phyloP scores from a whole-genome alignment of 257 asterid species.

The Solanum phureja region DNA sequence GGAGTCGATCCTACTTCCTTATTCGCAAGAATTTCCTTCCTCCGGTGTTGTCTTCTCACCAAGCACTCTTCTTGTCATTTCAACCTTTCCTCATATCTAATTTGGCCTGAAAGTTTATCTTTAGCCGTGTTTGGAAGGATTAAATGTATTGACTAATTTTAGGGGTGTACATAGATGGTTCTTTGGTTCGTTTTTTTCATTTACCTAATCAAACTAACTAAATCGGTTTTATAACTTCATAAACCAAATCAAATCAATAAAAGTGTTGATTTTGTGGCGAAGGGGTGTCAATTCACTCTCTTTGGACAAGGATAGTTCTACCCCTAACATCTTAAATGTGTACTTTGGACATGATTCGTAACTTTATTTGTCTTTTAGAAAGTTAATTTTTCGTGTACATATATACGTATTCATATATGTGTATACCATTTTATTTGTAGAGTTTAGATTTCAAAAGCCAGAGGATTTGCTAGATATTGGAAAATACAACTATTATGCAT shows the following conservation, averaged over 20 bases:
- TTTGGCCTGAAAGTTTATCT: background rate
- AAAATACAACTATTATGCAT: background rate
- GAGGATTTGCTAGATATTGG: background rate
- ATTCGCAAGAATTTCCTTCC: background rate
- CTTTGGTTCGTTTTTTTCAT: background rate
- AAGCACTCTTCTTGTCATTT: background rate
- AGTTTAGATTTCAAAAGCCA: background rate
- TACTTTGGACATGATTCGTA: background rate
- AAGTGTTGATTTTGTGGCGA: background rate
- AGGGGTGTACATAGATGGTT: background rate
- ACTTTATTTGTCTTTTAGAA: background rate
- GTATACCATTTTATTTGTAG: background rate
- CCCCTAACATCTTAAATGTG: background rate
- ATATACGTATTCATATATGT: background rate
- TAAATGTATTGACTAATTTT: accelerated
- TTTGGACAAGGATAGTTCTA: background rate
- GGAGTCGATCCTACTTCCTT: background rate
- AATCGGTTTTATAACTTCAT: background rate
- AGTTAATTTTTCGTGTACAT: background rate
- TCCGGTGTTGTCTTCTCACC: background rate
- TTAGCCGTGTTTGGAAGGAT: background rate
- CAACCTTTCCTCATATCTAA: background rate
- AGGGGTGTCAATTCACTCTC: background rate
- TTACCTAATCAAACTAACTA: background rate
- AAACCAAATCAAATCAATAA: background rate